phyloP scores from a whole-genome alignment of 1,139 yeast genomes.

The Hansenula lynferdii region DNA sequence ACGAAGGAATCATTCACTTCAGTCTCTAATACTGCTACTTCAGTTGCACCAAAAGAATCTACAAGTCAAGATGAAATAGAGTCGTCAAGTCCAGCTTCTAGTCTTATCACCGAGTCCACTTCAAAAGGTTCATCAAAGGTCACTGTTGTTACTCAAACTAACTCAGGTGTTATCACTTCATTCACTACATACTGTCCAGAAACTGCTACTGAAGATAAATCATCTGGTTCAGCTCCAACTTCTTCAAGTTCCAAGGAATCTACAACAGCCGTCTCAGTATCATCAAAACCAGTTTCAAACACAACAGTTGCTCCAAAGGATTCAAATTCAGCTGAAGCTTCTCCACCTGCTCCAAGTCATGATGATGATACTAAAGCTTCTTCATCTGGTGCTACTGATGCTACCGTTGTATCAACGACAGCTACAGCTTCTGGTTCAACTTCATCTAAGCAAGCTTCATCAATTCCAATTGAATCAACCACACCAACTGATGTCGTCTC shows the following conservation, averaged over 20 bases:
- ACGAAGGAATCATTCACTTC: too few species aligned
- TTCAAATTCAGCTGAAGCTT: not conserved
- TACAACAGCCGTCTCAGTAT: too few species aligned
- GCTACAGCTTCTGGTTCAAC: slow-evolving; percentile 3
- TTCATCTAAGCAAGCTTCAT: slow-evolving; percentile 22
- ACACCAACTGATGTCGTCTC: not conserved
- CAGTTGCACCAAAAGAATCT: slow-evolving; percentile 10
- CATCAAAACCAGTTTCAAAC: not conserved
- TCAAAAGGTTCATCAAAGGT: slow-evolving; percentile 2
- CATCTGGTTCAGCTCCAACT: too few species aligned
- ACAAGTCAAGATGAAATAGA: slow-evolving; percentile 3
- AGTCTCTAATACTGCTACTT: not conserved
- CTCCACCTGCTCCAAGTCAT: not conserved
- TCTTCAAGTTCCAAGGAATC: too few species aligned
- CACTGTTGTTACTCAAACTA: slow-evolving; percentile 13
- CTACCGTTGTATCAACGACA: not conserved
- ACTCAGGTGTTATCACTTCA: slow-evolving; percentile 18
- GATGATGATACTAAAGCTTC: slow-evolving; percentile 1
- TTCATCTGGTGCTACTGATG: not conserved
- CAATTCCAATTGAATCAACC: not conserved
- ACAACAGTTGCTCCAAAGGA: not conserved
- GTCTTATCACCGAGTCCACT: not conserved
- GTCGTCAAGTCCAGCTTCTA: not conserved
- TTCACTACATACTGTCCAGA: slow-evolving; percentile 30
- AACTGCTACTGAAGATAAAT: slow-evolving; percentile 7